Percentiles rank a stretch among this genome's conserved stretches.
Evolutionary conservation across 1,284 basidiomycete genomes (phyloP).

Genomic region (Tilletia setariae): DNA sequence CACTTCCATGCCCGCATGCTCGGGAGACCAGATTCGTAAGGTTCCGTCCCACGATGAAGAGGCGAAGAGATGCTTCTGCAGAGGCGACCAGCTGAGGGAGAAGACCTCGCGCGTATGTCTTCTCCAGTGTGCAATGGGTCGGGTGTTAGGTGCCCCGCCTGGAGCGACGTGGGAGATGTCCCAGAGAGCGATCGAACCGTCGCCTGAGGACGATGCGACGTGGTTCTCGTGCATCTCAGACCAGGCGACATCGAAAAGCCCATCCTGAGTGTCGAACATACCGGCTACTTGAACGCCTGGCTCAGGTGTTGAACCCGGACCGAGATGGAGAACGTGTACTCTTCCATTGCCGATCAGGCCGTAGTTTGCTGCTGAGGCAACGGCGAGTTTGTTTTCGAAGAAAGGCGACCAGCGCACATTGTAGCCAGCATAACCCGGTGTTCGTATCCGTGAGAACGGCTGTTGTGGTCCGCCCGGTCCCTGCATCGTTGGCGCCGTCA

Average conservation of each 20-base stretch:
- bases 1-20: slow-evolving; percentile 6
- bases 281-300: slow-evolving; percentile 29
- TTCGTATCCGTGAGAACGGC: slow-evolving; percentile 25
- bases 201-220: slow-evolving; percentile 79
- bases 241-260: slow-evolving; percentile 86
- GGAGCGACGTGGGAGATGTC: slow-evolving; percentile 60
- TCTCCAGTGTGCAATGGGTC: slow-evolving; percentile 82
- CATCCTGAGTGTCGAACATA: slow-evolving; percentile 84
- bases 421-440: slow-evolving; percentile 74
- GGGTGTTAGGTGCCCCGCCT: background rate
- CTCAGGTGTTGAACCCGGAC: background rate
- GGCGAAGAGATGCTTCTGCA: slow-evolving; percentile 83
- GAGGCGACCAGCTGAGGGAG: slow-evolving; percentile 94
- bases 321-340: slow-evolving; percentile 33
- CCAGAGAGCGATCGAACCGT: slow-evolving; percentile 87
- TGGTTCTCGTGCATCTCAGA: slow-evolving; percentile 93
- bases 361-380: slow-evolving; percentile 89
- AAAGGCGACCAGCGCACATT: slow-evolving; percentile 87
- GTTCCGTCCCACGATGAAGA: slow-evolving; percentile 84
- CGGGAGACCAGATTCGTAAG: slow-evolving; percentile 61
- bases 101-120: slow-evolving; percentile 90
- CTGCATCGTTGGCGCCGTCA: background rate
- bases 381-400: slow-evolving; percentile 72
- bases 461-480: background rate
- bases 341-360: slow-evolving; percentile 87